Evolutionary conservation across 192 early-diverging fungal genomes (phyloP).

Genomic region (Coemansia furcata): DNA sequence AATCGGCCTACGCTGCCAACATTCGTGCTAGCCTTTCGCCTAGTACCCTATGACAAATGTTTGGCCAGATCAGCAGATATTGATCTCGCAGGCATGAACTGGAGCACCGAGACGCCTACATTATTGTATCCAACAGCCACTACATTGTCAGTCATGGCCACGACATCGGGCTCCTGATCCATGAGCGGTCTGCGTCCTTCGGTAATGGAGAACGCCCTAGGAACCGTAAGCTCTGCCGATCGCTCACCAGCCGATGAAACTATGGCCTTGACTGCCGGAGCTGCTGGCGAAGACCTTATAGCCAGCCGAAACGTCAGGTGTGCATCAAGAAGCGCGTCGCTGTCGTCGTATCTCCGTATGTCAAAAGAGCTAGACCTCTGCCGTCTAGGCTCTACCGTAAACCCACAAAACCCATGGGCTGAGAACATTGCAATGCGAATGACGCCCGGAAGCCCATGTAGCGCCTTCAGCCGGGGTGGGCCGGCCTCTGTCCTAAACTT

Average conservation of each 20-base stretch:
- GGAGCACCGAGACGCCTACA: not conserved
- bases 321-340: not conserved
- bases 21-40: too few species aligned
- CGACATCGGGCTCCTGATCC: not conserved
- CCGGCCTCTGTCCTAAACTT: slow-evolving; percentile 1
- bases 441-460: not conserved
- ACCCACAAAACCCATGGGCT: not conserved
- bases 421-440: slow-evolving; percentile 1
- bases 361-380: not conserved
- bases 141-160: slow-evolving; percentile 8
- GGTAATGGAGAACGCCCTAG: not conserved
- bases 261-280: not conserved
- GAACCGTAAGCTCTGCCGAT: not conserved
- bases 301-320: not conserved
- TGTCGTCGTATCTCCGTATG: not conserved
- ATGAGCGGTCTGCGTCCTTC: not conserved
- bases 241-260: not conserved
- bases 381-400: not conserved
- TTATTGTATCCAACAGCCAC: not conserved
- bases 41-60: too few species aligned
- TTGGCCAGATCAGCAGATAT: not conserved
- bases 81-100: not conserved
- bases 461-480: not conserved
- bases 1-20: too few species aligned
- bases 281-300: not conserved